Evolutionary conservation across 352 stramenopile genomes (phyloP).

Genomic region (Globisporangium barbulae): DNA sequence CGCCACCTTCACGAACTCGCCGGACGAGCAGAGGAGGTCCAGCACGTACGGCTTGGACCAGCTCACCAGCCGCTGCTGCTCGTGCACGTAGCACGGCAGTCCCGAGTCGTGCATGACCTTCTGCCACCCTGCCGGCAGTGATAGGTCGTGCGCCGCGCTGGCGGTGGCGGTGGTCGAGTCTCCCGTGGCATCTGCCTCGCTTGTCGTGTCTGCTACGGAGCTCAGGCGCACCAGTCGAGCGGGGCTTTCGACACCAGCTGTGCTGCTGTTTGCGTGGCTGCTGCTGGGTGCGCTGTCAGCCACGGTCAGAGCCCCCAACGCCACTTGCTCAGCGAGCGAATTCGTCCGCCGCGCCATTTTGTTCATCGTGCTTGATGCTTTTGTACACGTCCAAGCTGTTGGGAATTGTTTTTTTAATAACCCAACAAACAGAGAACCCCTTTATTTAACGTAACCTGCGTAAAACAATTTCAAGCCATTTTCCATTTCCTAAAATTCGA

Average conservation of each 20-base stretch:
- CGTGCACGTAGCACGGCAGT: slow-evolving; percentile 68
- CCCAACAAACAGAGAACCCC: no score
- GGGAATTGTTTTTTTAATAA: not conserved
- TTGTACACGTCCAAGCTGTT: not conserved
- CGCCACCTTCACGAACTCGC: slow-evolving; percentile 39
- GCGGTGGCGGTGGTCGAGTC: slow-evolving; percentile 7
- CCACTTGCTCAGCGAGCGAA: slow-evolving; percentile 16
- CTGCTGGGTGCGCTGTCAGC: not conserved
- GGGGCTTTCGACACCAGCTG: slow-evolving; percentile 24
- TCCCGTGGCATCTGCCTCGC: slow-evolving; percentile 1
- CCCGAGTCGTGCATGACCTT: slow-evolving; percentile 61
- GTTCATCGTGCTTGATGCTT: not conserved
- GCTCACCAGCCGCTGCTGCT: slow-evolving; percentile 44
- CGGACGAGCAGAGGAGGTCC: slow-evolving; percentile 21
- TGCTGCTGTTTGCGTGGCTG: not conserved
- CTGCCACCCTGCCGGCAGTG: slow-evolving; percentile 62
- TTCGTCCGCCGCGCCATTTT: slow-evolving; percentile 22
- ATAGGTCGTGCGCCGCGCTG: slow-evolving; percentile 18
- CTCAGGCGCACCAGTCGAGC: slow-evolving; percentile 53
- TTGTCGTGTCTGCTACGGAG: slow-evolving; percentile 28
- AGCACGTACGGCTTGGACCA: slow-evolving; percentile 74
- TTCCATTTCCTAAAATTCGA: no score
- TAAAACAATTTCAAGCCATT: no score
- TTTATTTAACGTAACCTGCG: no score
- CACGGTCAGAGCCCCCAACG: slow-evolving; percentile 22